A percentile compares a stretch with the other conserved stretches of the same genome.
Conservation (phyloP, 1,284 basidiomycete species). For the Microbotryomycetes sp. region DNA sequence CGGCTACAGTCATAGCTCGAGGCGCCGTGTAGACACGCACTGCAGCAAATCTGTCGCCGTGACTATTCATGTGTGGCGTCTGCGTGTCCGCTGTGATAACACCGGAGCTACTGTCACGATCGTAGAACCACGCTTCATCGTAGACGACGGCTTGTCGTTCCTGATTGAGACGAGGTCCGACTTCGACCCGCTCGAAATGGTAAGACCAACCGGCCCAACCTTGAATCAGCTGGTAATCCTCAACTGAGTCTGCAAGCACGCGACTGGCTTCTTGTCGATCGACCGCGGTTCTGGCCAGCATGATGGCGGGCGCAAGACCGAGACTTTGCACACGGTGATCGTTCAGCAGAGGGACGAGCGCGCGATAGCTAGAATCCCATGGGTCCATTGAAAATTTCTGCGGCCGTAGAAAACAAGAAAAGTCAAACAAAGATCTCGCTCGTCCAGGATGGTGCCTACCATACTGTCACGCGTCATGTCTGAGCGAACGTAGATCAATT, state of each 20-base stretch:
- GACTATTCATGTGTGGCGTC: slow-evolving; percentile 5
- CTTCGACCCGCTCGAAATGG: slow-evolving; percentile 17
- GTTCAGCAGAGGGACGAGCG: slow-evolving; percentile 21
- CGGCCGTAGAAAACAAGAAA: too few relatives aligned
- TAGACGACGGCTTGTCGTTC: slow-evolving; percentile 1
- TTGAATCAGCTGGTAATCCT: slow-evolving; percentile 24
- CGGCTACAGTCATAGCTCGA: slow-evolving; percentile 13
- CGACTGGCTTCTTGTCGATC: neutral
- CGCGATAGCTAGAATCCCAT: slow-evolving; percentile 25
- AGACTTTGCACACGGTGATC: slow-evolving; percentile 24
- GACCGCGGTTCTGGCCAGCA: slow-evolving; percentile 19
- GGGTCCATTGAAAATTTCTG: slow-evolving; percentile 33
- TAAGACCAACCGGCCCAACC: slow-evolving; percentile 30
- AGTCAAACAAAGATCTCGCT: too few relatives aligned
- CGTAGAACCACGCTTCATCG: slow-evolving; percentile 1
- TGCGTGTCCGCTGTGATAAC: slow-evolving; percentile 14
- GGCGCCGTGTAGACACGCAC: slow-evolving; percentile 20
- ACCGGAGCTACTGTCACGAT: slow-evolving; percentile 3
- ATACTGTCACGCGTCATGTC: slow-evolving; percentile 21
- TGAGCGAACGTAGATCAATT: slow-evolving; percentile 22
- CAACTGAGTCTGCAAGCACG: slow-evolving; percentile 20
- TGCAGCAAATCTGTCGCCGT: slow-evolving; percentile 15
- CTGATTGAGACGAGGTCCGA: neutral
- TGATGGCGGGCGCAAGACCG: slow-evolving; percentile 20
- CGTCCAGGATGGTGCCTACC: slow-evolving; percentile 11